These are phyloP conservation scores for Verticillium longisporum DNA, from an alignment of 2,329 filamentous ascomycete genomes.

Conservation along the genomic window DNA sequence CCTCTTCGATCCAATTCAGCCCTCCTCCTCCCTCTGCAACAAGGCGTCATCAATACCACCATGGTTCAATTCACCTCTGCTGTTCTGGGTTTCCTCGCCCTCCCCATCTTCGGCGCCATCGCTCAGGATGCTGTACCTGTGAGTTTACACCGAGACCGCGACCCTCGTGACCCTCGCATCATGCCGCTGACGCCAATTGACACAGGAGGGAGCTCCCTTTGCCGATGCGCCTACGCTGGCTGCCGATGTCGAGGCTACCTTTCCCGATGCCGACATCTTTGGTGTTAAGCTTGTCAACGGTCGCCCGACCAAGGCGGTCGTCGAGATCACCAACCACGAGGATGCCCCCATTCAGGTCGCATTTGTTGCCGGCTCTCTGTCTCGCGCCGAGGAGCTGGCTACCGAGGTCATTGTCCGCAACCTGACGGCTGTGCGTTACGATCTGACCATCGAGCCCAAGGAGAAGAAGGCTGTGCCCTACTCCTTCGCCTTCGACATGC, in stretches of 20 bases:
- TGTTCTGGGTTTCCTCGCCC: constrained; percentile 63
- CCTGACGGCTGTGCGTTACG: constrained; percentile 71
- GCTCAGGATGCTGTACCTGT: constrained; percentile 48
- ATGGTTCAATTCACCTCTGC: constrained; percentile 74
- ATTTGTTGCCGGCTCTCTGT: constrained; percentile 70
- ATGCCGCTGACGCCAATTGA: constrained; percentile 9
- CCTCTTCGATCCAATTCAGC: neutral
- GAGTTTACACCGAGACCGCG: constrained; percentile 26
- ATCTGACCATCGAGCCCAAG: constrained; percentile 66
- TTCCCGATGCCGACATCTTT: constrained; percentile 73
- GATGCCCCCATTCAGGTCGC: constrained; percentile 65
- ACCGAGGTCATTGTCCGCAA: constrained; percentile 67
- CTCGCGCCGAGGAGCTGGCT: constrained; percentile 46
- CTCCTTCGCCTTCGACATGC: constrained; percentile 83
- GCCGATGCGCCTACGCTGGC: constrained; percentile 33
- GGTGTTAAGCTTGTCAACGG: constrained; percentile 95
- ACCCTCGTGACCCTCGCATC: constrained; percentile 4
- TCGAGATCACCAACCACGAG: constrained; percentile 84
- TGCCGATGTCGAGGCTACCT: constrained; percentile 57
- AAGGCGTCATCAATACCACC: constrained; percentile 18
- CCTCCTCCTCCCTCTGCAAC: neutral
- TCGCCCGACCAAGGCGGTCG: constrained; percentile 71
- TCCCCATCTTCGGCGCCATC: constrained; percentile 59
- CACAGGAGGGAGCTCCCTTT: constrained; percentile 8
- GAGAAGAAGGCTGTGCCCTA: constrained; percentile 72